These are phyloP conservation scores for Cercospora janseana DNA, from an alignment of 2,329 filamentous ascomycete genomes.

Conservation along the genomic window DNA sequence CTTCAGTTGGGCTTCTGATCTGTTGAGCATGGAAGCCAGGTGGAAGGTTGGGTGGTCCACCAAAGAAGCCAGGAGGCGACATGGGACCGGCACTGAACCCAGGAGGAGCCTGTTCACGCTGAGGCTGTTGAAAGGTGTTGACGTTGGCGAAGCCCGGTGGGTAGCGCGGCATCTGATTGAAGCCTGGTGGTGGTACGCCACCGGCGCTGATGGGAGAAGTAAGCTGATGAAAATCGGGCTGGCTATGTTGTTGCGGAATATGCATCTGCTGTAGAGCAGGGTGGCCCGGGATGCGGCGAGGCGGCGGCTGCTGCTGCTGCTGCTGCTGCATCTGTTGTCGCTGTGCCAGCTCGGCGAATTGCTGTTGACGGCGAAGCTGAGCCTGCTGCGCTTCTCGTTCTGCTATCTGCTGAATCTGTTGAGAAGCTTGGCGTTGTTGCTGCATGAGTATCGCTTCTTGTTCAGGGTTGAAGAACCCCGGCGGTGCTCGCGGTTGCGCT, in stretches of 20 bases:
- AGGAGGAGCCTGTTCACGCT: slow-evolving; percentile 8
- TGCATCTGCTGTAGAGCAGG: slow-evolving; percentile 33
- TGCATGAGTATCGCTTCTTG: slow-evolving; percentile 34
- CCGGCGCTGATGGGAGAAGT: slow-evolving; percentile 15
- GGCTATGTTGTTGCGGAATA: slow-evolving; percentile 28
- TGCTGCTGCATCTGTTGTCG: slow-evolving; percentile 14
- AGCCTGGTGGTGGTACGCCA: slow-evolving; percentile 33
- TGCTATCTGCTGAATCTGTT: slow-evolving; percentile 13
- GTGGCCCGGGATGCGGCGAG: slow-evolving; percentile 31
- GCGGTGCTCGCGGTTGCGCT: slow-evolving; percentile 34
- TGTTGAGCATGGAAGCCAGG: slow-evolving; percentile 9
- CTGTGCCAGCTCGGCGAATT: slow-evolving; percentile 7
- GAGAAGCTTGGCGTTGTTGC: slow-evolving; percentile 29
- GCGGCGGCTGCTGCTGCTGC: slow-evolving; percentile 19
- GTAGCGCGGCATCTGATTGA: slow-evolving; percentile 35
- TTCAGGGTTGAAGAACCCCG: slow-evolving; percentile 37
- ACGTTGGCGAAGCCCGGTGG: slow-evolving; percentile 36
- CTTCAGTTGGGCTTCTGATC: slow-evolving; percentile 12
- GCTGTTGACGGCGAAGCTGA: slow-evolving; percentile 13
- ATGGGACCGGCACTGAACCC: slow-evolving; percentile 8
- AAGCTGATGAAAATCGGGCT: slow-evolving; percentile 29
- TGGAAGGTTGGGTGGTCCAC: slow-evolving; percentile 7
- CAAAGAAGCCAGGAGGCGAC: slow-evolving; percentile 15
- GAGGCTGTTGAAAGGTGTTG: slow-evolving; percentile 34
- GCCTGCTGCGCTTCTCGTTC: slow-evolving; percentile 11